Base-by-base conservation (phyloP, 208 protist species). In the Trypanosoma lewisi region DNA sequence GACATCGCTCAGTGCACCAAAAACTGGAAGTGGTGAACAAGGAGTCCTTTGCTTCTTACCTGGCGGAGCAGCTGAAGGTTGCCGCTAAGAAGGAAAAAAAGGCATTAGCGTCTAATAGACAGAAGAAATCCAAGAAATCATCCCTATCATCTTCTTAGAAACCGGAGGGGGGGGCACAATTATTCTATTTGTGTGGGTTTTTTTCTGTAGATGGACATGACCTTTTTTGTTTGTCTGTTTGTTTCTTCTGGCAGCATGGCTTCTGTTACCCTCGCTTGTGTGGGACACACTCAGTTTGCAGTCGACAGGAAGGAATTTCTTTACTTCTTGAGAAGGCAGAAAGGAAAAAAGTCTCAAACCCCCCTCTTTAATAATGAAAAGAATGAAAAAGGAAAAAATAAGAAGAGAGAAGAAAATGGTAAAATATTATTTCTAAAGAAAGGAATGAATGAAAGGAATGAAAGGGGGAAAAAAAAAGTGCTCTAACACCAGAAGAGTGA, bases 21-120 rank as follows among this genome's bases (percentile, higher is more conserved):
- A 94, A 93, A 61, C 63, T 94, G 25, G 88, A 93, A 72, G 65
- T 86, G 0, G 70, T 93, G 28, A 94, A 94, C 71, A 73, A 84
- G 64, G 80, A 92, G 27, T 93, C 87, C 34, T 96, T 96, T 64
- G 81, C 86, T 0, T 78, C 85, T 0, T 96, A 93, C 73, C 67
- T 96, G 27, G 60, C 77, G 2, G 62, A 91, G 42, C 73, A 93
- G 74, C 77, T 96, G n/a, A 70, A 81, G 45, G 41, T 63, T 36
- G 77, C 74, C 0, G 81, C 75, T 27, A 84, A 85, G 65, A 50
- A 60, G 36, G 70, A 78, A 50, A 76, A 65, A 49, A 65, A 67
- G 47, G 17, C 30, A 37, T 47, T 39, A 52, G 63, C 57, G 45
- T 23, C 48, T 48, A 51, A 37, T 44, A 78, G 57, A 36, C 19